phyloP scores from a whole-genome alignment of 345 rosid species.

The Aegle marmelos region DNA sequence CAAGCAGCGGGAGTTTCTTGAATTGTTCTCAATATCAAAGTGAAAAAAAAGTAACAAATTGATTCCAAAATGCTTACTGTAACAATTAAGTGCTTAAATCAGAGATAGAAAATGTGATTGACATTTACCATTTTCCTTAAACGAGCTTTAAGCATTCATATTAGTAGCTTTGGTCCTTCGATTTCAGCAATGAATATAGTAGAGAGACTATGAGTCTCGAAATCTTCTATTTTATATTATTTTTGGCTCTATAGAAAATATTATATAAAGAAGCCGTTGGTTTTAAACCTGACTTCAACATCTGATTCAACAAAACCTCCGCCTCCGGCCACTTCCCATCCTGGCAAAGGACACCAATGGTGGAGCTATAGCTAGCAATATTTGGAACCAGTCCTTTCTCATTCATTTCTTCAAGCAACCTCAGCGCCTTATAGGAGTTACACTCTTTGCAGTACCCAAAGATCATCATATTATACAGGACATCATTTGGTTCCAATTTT shows the following conservation, averaged over 20 bases:
- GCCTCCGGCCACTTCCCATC: constrained; percentile 64
- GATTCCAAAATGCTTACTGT: not conserved
- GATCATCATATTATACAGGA: constrained; percentile 68
- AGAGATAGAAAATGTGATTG: not conserved
- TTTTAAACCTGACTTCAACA: constrained; percentile 44
- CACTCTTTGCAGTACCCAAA: constrained; percentile 74
- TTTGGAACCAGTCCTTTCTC: constrained; percentile 53
- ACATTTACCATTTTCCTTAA: not conserved
- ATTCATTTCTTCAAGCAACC: constrained; percentile 58
- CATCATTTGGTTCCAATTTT: constrained; percentile 56
- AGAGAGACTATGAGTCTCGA: not conserved
- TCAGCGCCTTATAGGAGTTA: constrained; percentile 62
- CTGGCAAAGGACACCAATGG: constrained; percentile 58
- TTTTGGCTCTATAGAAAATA: constrained; percentile 40
- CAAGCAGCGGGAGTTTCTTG: not conserved
- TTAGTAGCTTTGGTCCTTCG: not conserved
- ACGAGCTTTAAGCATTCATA: not conserved
- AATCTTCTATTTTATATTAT: not conserved
- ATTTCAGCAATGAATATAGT: not conserved
- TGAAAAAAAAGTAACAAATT: not conserved
- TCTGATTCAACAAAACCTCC: constrained; percentile 47
- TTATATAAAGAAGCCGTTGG: constrained; percentile 45
- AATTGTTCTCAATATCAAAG: not conserved
- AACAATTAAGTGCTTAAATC: not conserved
- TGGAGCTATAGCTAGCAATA: constrained; percentile 55